phyloP scores from a whole-genome alignment of 805 yeast genomes.

The Sungouiella blattae region DNA sequence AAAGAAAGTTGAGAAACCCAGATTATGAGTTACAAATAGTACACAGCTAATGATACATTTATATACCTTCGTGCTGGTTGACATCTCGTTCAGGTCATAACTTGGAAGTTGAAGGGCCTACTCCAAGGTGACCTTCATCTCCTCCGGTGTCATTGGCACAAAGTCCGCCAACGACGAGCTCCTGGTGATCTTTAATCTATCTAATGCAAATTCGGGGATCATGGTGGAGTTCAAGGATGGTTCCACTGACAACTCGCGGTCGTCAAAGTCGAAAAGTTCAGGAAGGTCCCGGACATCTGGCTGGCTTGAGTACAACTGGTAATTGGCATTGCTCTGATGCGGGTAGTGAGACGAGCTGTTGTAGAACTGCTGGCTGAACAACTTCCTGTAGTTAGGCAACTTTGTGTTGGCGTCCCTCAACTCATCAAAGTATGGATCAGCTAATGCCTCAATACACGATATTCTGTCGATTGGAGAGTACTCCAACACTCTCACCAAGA shows the following conservation, averaged over 20 bases:
- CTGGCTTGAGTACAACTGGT: slow-evolving; percentile 36
- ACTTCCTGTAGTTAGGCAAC: slow-evolving; percentile 43
- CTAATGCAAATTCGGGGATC: slow-evolving; percentile 40
- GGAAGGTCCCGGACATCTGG: slow-evolving; percentile 45
- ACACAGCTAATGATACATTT: too few species aligned
- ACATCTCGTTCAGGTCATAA: slow-evolving; percentile 6
- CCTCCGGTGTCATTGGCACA: slow-evolving; percentile 31
- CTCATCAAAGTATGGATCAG: slow-evolving; percentile 54
- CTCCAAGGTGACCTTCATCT: slow-evolving; percentile 31
- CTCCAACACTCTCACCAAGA: slow-evolving; percentile 55
- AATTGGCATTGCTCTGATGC: slow-evolving; percentile 39
- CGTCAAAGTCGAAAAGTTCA: slow-evolving; percentile 49
- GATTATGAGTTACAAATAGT: too few species aligned
- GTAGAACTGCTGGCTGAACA: slow-evolving; percentile 36
- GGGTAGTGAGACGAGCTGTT: slow-evolving; percentile 19
- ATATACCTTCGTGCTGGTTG: too few species aligned
- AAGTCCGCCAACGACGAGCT: slow-evolving; percentile 29
- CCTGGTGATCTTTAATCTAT: slow-evolving; percentile 24
- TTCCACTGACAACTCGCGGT: slow-evolving; percentile 46
- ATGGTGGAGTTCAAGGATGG: slow-evolving; percentile 37
- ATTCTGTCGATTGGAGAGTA: slow-evolving; percentile 68
- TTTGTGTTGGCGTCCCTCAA: slow-evolving; percentile 37
- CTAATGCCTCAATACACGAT: slow-evolving; percentile 52
- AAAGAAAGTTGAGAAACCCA: slow-evolving; percentile 32
- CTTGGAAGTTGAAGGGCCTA: slow-evolving; percentile 11